These are phyloP conservation scores for Botrytis pseudocinerea DNA, from an alignment of 2,329 filamentous ascomycete species.

Conservation along the genomic window DNA sequence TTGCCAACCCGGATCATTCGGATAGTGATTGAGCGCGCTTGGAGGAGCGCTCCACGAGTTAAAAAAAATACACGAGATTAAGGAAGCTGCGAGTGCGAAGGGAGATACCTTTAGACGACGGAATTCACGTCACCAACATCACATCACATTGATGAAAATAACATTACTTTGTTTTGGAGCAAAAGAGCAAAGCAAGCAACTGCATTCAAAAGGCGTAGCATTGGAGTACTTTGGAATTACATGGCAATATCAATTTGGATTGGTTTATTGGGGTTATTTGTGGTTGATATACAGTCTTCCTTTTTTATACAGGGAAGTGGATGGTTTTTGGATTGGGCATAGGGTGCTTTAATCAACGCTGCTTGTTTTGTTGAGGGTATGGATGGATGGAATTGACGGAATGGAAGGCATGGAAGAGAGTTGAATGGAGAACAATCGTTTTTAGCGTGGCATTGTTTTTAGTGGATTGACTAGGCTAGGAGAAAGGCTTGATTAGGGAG, in stretches of 20 bases:
- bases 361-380: background rate
- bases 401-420: background rate
- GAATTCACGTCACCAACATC: constrained; percentile 13
- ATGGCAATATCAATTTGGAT: constrained; percentile 26
- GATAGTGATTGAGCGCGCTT: constrained; percentile 37
- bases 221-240: constrained; percentile 21
- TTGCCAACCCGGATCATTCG: constrained; percentile 72
- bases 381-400: background rate
- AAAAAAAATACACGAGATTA: constrained; percentile 1
- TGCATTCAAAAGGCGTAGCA: constrained; percentile 21
- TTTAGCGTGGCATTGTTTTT: constrained; percentile 4
- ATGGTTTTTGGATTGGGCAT: constrained; percentile 24
- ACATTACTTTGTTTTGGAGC: constrained; percentile 1
- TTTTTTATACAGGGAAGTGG: constrained; percentile 10
- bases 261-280: constrained; percentile 15
- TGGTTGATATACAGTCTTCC: constrained; percentile 2
- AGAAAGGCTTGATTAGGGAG: background rate
- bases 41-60: background rate
- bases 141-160: constrained; percentile 4
- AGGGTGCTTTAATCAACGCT: constrained; percentile 17
- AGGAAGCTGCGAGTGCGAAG: constrained; percentile 3
- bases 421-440: constrained; percentile 21
- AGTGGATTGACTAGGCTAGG: background rate
- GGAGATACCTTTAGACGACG: constrained; percentile 27
- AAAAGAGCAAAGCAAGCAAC: constrained; percentile 16